Percentiles rank a stretch among this genome's conserved stretches.
These are phyloP conservation scores for Acanthamoeba triangularis DNA, from an alignment of 208 protist genomes.

Conservation along the genomic window DNA sequence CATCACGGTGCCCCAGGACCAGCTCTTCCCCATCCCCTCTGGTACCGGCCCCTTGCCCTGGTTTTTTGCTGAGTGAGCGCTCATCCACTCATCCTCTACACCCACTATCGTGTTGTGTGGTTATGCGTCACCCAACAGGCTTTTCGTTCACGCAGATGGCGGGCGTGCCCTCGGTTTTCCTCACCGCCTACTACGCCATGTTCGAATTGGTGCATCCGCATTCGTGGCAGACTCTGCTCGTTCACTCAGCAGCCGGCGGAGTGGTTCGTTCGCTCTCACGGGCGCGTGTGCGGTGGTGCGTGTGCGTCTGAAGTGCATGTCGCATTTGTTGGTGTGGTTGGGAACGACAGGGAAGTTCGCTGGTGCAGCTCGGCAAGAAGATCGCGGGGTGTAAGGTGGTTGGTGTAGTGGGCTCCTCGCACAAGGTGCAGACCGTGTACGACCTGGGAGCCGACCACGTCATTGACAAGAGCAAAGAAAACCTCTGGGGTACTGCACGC, in stretches of 20 bases:
- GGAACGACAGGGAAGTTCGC: constrained; percentile 9
- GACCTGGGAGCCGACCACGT: constrained; percentile 42
- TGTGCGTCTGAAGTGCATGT: neutral
- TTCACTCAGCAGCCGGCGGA: constrained; percentile 26
- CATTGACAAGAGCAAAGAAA: constrained; percentile 46
- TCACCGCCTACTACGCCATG: constrained; percentile 70
- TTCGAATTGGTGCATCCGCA: constrained; percentile 58
- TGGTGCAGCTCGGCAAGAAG: constrained; percentile 69
- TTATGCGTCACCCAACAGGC: neutral
- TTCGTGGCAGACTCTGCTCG: constrained; percentile 24
- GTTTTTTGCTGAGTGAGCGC: neutral
- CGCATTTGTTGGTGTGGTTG: neutral
- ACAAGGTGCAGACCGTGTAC: constrained; percentile 17
- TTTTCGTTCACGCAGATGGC: constrained; percentile 61
- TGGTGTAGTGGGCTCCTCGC: constrained; percentile 21
- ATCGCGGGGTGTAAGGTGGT: constrained; percentile 8
- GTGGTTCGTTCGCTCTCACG: neutral
- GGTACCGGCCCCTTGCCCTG: neutral
- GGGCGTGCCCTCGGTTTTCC: constrained; percentile 17
- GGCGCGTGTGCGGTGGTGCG: too few species aligned
- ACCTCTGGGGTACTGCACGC: constrained; percentile 1
- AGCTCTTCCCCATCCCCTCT: constrained; percentile 49
- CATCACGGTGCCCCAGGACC: constrained; percentile 44
- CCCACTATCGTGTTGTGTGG: neutral
- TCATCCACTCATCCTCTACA: neutral